Evolutionary conservation across 192 early-diverging fungal species (phyloP), one percentile per base, ranked within the genome.

Genomic region (Kickxella alabastrina): DNA sequence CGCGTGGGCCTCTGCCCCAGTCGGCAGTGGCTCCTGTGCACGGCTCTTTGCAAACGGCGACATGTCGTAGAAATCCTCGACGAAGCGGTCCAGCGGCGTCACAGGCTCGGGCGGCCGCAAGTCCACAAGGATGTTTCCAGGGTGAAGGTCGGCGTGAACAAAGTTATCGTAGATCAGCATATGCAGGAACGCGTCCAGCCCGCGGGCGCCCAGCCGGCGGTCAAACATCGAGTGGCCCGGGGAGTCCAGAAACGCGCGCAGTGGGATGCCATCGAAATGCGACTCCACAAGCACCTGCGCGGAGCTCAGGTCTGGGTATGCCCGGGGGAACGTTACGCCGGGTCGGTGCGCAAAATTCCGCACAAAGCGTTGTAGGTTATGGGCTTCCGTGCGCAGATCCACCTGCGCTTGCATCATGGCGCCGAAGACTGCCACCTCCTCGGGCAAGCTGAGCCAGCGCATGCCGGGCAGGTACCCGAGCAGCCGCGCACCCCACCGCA

Each of bases 101-200:
- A 75, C 75, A 18, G 71, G 68, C 18, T 75, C 68, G 3, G 85
- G 85, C 57, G 81, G 84, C 35, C 72, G 76, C 54, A 95, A 92
- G 10, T 82, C 82, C 1, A 98, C 80, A 58, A 92, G 65, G 38
- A 96, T 95, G 56, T 98, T 98, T 27, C 92, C 95, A 14, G 93
- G 93, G 45, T 98, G 95, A 49, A 96, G 54, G 65, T 96, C 95
- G 4, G 91, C 87, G 57, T 98, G 95, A 19, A 91, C 82, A 78
- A 95, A 92, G 64, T 98, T 98, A 70, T 93, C 90, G 38, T 89
- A 75, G 26, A 94, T 88, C 0, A 98, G 80, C 95, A 98, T 98
- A 27, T 87, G 80, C 77, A 92, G 63, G 49, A 89, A 92, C 4
- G 85, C 75, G 45, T 88, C 69, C 51, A 95, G 74, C 42, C 95